Evolutionary conservation across 2,329 filamentous ascomycete genomes (phyloP), one percentile per base, ranked within the genome.

Genomic region (Fusarium burgessii): DNA sequence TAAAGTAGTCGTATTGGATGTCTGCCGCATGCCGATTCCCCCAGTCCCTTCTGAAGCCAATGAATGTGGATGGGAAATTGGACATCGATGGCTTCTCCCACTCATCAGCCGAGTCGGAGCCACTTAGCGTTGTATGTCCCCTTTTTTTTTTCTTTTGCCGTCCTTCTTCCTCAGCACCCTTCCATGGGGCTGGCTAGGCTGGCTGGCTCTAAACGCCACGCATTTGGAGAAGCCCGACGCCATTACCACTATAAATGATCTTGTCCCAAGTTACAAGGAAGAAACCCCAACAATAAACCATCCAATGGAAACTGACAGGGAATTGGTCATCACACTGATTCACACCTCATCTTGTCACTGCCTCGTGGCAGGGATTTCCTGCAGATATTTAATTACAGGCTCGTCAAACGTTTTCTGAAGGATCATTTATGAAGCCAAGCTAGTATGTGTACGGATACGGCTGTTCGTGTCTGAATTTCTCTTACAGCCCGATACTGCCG

Each of bases 21-120:
- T 51, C 35, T 68, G 45, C 58, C 41, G 33, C 66, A 74, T 73
- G 63, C 67, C 66, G 66, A 58, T 66, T 60, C 52, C 47, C 47
- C 68, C 60, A 51, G 69, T 62, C 73, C 54, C 55, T 62, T 60
- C 62, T 73, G 62, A 64, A 72, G 61, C 62, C 71, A 65, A 62
- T 60, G 51, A 71, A 72, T 71, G 70, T 67, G 57, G 62, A 58
- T 50, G 71, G 74, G 74, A 76, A 73, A 76, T 76, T 76, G 66
- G 68, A 68, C 71, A 71, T 76, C 62, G 70, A 76, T 76, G 74
- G 71, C 69, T 68, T 74, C 72, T 76, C 59, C 64, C 57, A 68
- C 58, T 47, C 49, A 61, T 70, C 62, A 67, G 69, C 74, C 69
- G 70, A 74, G 68, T 66, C 60, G 66, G 65, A 58, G 59, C 74